Percentiles rank a stretch among this genome's conserved stretches.
phyloP scores from a whole-genome alignment of 805 yeast genomes.

The Tetrapisispora iriomotensis region DNA sequence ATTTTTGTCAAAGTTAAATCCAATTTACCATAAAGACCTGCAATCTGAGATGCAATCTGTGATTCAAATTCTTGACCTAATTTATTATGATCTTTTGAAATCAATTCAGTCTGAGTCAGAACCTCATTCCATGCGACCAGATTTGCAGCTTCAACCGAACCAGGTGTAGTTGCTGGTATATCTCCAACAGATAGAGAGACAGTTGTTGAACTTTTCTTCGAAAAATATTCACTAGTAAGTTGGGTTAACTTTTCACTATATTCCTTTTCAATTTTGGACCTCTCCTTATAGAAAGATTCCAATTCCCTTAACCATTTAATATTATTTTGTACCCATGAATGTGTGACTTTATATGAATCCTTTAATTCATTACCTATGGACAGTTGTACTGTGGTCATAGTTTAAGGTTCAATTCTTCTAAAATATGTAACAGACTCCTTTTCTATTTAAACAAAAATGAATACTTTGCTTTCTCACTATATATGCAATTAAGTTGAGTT shows the following conservation, averaged over 20 bases:
- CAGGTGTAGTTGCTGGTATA: conserved; percentile 84
- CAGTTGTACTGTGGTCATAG: conserved; percentile 19
- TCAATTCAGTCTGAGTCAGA: conserved; percentile 69
- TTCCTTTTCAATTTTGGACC: conserved; percentile 75
- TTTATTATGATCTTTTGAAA: conserved; percentile 55
- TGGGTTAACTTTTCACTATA: conserved; percentile 59
- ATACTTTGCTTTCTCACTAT: no score
- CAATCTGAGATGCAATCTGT: conserved; percentile 53
- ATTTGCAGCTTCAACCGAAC: conserved; percentile 81
- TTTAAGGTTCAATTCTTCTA: no score
- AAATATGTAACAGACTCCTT: no score
- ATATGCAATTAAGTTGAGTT: no score
- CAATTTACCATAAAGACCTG: conserved; percentile 42
- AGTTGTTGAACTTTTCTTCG: conserved; percentile 61
- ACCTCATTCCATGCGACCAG: conserved; percentile 87
- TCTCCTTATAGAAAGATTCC: conserved; percentile 72
- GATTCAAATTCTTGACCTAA: conserved; percentile 51
- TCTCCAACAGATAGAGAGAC: conserved; percentile 80
- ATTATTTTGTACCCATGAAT: conserved; percentile 70
- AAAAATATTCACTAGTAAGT: conserved; percentile 59
- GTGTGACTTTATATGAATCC: conserved; percentile 70
- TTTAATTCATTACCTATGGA: conserved; percentile 63
- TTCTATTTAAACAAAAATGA: no score
- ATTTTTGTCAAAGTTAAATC: conserved; percentile 47
- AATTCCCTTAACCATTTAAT: conserved; percentile 68